Evolutionary conservation across 768 basidiomycete species (phyloP).

Genomic region (Phaeotremella fagi): DNA sequence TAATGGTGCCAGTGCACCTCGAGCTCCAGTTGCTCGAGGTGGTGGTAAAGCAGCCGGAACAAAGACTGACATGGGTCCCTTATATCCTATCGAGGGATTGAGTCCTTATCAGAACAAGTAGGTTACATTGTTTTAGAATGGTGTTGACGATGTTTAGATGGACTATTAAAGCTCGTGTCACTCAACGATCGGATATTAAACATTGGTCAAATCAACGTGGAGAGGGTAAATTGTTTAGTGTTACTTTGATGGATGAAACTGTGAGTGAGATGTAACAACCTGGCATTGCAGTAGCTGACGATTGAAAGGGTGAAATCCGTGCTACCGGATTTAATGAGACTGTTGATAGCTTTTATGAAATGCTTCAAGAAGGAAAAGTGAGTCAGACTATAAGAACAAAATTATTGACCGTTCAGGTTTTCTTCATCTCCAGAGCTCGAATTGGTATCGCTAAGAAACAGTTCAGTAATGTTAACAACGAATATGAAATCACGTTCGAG

Average conservation of each 20-base stretch:
- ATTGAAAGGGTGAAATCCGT: conserved; percentile 63
- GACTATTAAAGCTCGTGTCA: conserved; percentile 94
- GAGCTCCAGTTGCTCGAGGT: neutral
- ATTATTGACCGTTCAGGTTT: conserved; percentile 54
- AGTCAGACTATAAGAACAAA: neutral
- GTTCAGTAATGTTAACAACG: conserved; percentile 81
- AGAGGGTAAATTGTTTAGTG: conserved; percentile 90
- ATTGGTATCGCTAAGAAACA: conserved; percentile 96
- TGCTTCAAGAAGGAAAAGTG: conserved; percentile 75
- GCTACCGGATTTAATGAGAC: conserved; percentile 85
- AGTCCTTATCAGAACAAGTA: conserved; percentile 92
- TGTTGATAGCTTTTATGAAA: conserved; percentile 77
- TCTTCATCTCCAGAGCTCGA: conserved; percentile 80
- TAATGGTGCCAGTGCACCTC: conserved; percentile 20
- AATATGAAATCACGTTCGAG: conserved; percentile 88
- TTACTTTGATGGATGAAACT: conserved; percentile 89
- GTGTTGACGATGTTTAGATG: conserved; percentile 53
- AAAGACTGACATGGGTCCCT: conserved; percentile 42
- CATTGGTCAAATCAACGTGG: conserved; percentile 84
- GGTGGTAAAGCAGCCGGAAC: conserved; percentile 18
- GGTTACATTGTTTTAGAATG: conserved; percentile 12
- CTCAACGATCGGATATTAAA: conserved; percentile 79
- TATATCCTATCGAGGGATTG: conserved; percentile 86
- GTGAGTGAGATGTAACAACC: no score
- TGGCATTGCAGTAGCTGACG: neutral